These are phyloP conservation scores for Salix brachista DNA, from an alignment of 345 rosid species.

Conservation along the genomic window DNA sequence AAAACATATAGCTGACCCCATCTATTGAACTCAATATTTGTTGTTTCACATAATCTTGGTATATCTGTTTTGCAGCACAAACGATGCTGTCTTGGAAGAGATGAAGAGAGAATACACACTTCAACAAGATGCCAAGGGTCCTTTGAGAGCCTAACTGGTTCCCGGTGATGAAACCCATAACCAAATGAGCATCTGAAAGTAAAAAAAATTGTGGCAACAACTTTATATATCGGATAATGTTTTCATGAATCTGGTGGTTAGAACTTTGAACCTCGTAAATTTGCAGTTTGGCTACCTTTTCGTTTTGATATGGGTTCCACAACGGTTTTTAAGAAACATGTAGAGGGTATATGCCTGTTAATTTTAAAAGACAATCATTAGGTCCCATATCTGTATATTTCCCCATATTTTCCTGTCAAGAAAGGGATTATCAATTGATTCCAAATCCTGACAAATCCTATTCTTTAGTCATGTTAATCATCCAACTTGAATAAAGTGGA, in stretches of 20 bases:
- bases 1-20: not conserved
- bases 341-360: too few species aligned
- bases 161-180: not conserved
- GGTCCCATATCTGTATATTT: too few species aligned
- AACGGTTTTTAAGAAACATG: too few species aligned
- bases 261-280: not conserved
- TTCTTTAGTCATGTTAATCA: too few species aligned
- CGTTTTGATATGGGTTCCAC: too few species aligned
- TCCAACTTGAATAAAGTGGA: too few species aligned
- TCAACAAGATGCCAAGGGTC: constrained; percentile 52
- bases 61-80: constrained; percentile 56
- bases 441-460: too few species aligned
- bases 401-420: too few species aligned
- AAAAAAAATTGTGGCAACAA: not conserved
- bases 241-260: not conserved
- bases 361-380: too few species aligned
- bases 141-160: constrained; percentile 21
- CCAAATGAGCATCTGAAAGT: not conserved
- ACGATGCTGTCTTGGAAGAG: constrained; percentile 75
- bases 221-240: not conserved
- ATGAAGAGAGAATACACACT: constrained; percentile 81
- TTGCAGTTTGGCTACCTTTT: not conserved
- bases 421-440: too few species aligned
- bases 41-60: not conserved
- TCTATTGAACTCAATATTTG: not conserved